These are phyloP conservation scores for Amaranthus palmeri DNA, from an alignment of 148 eudicot genomes.

Conservation along the genomic window DNA sequence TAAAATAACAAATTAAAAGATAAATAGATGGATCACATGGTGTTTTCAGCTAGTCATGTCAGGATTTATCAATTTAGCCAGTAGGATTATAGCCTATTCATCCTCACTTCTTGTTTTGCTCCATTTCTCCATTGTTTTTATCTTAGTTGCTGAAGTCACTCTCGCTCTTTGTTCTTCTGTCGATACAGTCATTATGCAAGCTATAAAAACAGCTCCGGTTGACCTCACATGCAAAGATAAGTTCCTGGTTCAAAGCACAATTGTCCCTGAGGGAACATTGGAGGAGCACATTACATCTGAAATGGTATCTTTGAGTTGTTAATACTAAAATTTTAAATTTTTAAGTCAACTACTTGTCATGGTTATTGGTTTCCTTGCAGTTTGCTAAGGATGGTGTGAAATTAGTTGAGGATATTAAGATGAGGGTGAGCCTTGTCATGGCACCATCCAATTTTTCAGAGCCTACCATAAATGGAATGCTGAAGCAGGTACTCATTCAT, in stretches of 20 bases:
- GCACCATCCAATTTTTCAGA: slow-evolving; percentile 57
- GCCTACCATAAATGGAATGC: slow-evolving; percentile 41
- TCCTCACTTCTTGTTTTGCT: background rate
- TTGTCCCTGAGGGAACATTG: slow-evolving; percentile 61
- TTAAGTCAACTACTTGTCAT: background rate
- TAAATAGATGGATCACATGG: background rate
- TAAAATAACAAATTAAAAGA: background rate
- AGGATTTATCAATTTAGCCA: background rate
- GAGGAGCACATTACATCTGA: slow-evolving; percentile 70
- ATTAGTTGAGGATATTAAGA: slow-evolving; percentile 67
- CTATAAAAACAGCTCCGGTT: slow-evolving; percentile 50
- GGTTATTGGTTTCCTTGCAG: slow-evolving; percentile 9
- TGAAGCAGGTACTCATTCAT: slow-evolving; percentile 33
- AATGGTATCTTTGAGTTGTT: slow-evolving; percentile 42
- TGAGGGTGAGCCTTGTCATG: slow-evolving; percentile 61
- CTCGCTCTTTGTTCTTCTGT: background rate
- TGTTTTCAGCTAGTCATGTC: background rate
- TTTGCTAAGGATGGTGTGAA: slow-evolving; percentile 42
- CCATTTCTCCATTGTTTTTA: background rate
- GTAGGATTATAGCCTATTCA: background rate
- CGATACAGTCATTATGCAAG: slow-evolving; percentile 83
- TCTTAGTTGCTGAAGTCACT: slow-evolving; percentile 1
- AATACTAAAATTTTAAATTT: background rate
- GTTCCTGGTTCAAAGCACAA: slow-evolving; percentile 78
- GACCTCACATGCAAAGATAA: slow-evolving; percentile 92